Conservation (phyloP, 2,329 filamentous ascomycete genomes). For the Simplicillium aogashimaense region DNA sequence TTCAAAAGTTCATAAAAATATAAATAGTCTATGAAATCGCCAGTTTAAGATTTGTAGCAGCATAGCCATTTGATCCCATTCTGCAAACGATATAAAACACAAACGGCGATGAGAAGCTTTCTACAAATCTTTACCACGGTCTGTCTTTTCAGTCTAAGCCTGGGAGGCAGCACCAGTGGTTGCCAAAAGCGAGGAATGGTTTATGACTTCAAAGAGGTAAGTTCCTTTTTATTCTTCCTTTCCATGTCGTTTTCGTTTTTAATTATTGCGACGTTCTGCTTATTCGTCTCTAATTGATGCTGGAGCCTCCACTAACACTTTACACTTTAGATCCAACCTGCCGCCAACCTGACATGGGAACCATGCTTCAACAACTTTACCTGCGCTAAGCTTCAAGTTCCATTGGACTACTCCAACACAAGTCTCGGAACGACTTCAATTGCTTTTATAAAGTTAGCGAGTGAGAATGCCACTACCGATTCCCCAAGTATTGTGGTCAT, state of each 20-base stretch:
- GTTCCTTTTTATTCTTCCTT: neutral
- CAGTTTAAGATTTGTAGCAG: neutral
- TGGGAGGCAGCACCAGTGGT: no score
- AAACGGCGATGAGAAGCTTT: neutral
- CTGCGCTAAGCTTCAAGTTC: slow-evolving; percentile 18
- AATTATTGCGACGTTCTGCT: neutral
- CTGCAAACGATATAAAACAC: neutral
- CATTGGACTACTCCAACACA: slow-evolving; percentile 17
- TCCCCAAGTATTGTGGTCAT: slow-evolving; percentile 17
- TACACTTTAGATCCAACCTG: slow-evolving; percentile 16
- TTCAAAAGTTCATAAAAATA: neutral
- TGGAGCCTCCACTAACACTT: slow-evolving; percentile 3
- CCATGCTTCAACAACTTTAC: slow-evolving; percentile 19
- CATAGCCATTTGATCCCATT: neutral
- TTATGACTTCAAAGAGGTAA: no score
- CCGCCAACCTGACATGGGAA: slow-evolving; percentile 19
- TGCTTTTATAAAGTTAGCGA: slow-evolving; percentile 18
- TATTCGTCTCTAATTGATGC: neutral
- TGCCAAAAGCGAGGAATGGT: no score
- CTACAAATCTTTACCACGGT: neutral
- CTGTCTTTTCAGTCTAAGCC: neutral
- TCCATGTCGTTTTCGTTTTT: neutral
- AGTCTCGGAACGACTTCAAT: slow-evolving; percentile 16
- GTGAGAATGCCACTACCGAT: slow-evolving; percentile 17
- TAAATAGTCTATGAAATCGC: neutral